Evolutionary conservation across 352 stramenopile species (phyloP).

Genomic region (Phytophthora palmivora): DNA sequence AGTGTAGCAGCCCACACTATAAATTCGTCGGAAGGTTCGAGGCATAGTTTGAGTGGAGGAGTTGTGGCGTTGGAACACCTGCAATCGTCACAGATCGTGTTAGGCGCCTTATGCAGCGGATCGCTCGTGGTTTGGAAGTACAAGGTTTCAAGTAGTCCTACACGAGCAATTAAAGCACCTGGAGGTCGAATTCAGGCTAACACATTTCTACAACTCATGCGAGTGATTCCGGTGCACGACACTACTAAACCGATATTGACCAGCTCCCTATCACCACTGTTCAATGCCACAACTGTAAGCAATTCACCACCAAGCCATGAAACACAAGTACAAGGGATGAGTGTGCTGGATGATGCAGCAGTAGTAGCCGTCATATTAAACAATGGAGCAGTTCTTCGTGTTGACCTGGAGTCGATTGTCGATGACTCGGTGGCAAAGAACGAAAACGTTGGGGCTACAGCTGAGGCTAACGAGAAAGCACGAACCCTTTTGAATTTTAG

Average conservation of each 20-base stretch:
- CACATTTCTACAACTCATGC: constrained; percentile 45
- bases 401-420: constrained; percentile 40
- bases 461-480: constrained; percentile 18
- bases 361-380: constrained; percentile 30
- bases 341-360: constrained; percentile 28
- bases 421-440: constrained; percentile 6
- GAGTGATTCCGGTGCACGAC: constrained; percentile 28
- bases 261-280: constrained; percentile 11
- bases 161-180: constrained; percentile 10
- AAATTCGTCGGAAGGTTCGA: constrained; percentile 3
- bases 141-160: constrained; percentile 4
- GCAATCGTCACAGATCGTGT: constrained; percentile 42
- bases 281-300: constrained; percentile 2
- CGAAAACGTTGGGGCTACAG: not conserved
- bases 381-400: constrained; percentile 35
- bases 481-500: constrained; percentile 36
- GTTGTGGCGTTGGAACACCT: constrained; percentile 53
- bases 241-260: not conserved
- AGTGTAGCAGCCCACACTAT: constrained; percentile 55
- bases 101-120: constrained; percentile 49
- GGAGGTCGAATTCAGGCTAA: constrained; percentile 29
- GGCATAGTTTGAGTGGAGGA: constrained; percentile 5
- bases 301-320: constrained; percentile 5
- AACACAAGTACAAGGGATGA: constrained; percentile 27
- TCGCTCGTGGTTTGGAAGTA: constrained; percentile 48